These are phyloP conservation scores for Cyberlindnera veronae DNA, from an alignment of 805 yeast genomes.

Conservation along the genomic window DNA sequence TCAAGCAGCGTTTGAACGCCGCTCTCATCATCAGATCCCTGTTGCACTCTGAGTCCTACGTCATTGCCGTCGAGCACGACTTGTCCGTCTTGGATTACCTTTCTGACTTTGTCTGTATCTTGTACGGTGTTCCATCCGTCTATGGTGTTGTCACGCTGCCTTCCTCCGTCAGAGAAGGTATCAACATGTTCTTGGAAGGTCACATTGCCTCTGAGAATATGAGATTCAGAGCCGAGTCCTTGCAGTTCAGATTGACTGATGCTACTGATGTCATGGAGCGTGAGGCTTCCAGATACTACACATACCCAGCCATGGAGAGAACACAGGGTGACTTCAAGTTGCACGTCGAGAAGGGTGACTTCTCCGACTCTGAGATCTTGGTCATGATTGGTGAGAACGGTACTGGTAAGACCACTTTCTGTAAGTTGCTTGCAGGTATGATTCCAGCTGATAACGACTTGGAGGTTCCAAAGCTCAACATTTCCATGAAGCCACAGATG, in stretches of 20 bases:
- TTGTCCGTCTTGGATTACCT: conserved; percentile 94
- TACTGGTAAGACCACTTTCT: conserved; percentile 98
- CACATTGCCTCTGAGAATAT: conserved; percentile 95
- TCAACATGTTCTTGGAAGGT: conserved; percentile 97
- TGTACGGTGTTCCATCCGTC: conserved; percentile 97
- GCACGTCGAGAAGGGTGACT: conserved; percentile 79
- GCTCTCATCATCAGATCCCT: conserved; percentile 91
- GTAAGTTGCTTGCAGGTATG: conserved; percentile 92
- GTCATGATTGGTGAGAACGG: conserved; percentile 99
- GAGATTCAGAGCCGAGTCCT: conserved; percentile 93
- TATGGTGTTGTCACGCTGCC: conserved; percentile 99
- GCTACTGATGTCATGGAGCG: conserved; percentile 73
- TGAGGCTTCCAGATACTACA: conserved; percentile 76
- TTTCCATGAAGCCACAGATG: conserved; percentile 98
- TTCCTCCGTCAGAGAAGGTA: conserved; percentile 97
- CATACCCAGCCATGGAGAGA: conserved; percentile 79
- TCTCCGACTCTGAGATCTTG: conserved; percentile 92
- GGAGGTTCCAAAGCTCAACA: conserved; percentile 82
- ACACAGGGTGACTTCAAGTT: conserved; percentile 96
- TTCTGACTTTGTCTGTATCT: conserved; percentile 93
- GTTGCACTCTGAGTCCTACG: conserved; percentile 71
- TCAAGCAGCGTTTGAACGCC: conserved; percentile 97
- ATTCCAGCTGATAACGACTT: conserved; percentile 79
- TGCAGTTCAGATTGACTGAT: conserved; percentile 90
- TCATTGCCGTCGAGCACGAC: conserved; percentile 98